phyloP scores from a whole-genome alignment of 345 rosid genomes.

The Aquilaria sinensis region DNA sequence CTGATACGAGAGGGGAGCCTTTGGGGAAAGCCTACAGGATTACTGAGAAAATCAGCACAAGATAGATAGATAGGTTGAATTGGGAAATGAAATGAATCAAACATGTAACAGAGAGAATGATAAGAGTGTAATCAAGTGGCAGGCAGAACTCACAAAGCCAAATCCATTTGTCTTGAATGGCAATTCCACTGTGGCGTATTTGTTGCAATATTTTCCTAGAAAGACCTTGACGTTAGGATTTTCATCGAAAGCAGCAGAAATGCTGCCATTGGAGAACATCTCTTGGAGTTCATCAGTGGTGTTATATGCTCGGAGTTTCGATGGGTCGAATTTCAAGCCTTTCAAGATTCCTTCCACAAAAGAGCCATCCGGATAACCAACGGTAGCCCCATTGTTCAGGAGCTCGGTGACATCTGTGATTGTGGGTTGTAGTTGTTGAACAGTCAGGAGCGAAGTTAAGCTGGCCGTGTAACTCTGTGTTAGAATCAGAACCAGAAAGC shows the following conservation, averaged over 20 bases:
- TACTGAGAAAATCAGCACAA: background rate
- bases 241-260: slow-evolving; percentile 32
- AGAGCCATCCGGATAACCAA: slow-evolving; percentile 32
- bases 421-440: slow-evolving; percentile 28
- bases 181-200: slow-evolving; percentile 30
- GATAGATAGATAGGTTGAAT: background rate
- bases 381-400: slow-evolving; percentile 8
- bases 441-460: slow-evolving; percentile 38
- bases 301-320: background rate
- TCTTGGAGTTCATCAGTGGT: slow-evolving; percentile 2
- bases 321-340: slow-evolving; percentile 10
- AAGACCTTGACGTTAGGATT: slow-evolving; percentile 26
- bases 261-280: slow-evolving; percentile 6
- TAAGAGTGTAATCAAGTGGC: background rate
- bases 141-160: slow-evolving; percentile 42
- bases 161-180: slow-evolving; percentile 28
- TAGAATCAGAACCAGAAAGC: slow-evolving; percentile 40
- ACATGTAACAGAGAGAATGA: no score
- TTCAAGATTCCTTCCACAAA: slow-evolving; percentile 21
- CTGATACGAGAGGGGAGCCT: slow-evolving; percentile 35
- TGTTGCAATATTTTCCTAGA: slow-evolving; percentile 29
- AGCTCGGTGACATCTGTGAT: slow-evolving; percentile 4
- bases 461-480: slow-evolving; percentile 50
- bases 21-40: slow-evolving; percentile 33
- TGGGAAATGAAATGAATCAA: background rate